Evolutionary conservation across 352 stramenopile genomes (phyloP).

Genomic region (Globisporangium canariense): DNA sequence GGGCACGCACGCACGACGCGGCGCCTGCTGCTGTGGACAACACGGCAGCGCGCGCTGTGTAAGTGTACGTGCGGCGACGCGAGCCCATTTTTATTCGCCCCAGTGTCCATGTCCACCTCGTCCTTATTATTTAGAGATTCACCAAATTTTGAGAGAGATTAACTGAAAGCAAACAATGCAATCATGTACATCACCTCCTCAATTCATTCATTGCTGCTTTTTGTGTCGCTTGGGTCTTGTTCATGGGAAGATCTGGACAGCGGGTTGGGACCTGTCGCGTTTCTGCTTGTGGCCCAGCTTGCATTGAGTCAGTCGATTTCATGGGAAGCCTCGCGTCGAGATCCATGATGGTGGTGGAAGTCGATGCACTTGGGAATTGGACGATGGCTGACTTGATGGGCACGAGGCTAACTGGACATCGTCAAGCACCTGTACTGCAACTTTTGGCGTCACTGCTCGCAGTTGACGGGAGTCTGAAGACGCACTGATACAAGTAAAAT

Average conservation of each 20-base stretch:
- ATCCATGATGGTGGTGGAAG: too few species aligned
- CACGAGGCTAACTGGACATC: too few species aligned
- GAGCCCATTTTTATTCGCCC: neutral
- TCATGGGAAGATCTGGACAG: too few species aligned
- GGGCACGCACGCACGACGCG: conserved; percentile 24
- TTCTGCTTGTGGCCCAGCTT: too few species aligned
- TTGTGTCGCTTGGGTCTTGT: neutral
- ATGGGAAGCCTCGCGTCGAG: too few species aligned
- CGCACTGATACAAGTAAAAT: neutral
- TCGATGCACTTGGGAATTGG: too few species aligned
- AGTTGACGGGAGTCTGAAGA: too few species aligned
- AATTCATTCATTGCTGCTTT: neutral
- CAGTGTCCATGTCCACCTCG: neutral
- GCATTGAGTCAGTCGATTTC: too few species aligned
- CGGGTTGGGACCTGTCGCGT: too few species aligned
- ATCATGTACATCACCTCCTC: neutral
- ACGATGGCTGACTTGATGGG: too few species aligned
- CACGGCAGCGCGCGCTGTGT: conserved; percentile 12
- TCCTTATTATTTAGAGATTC: conserved; percentile 11
- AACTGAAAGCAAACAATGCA: neutral
- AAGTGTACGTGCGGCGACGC: neutral
- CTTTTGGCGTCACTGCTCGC: too few species aligned
- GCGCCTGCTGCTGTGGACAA: neutral
- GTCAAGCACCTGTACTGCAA: too few species aligned
- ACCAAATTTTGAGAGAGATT: neutral